A percentile compares a stretch with the other conserved stretches of the same genome.
These are phyloP conservation scores for Pseudovirgaria hyperparasitica DNA, from an alignment of 2,329 filamentous ascomycete species.

Conservation along the genomic window DNA sequence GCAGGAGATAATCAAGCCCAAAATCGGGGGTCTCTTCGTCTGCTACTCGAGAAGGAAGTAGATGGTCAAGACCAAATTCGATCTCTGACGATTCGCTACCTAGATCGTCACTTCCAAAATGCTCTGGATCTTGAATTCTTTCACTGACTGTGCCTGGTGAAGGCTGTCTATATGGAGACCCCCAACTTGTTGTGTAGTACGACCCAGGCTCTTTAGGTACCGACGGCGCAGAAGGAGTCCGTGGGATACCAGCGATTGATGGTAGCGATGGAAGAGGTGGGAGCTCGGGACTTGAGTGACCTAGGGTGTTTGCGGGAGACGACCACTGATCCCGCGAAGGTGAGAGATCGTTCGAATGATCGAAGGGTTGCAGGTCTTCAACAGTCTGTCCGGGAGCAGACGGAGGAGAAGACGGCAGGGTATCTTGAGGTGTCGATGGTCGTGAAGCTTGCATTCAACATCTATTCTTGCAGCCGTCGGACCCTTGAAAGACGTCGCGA, in stretches of 20 bases:
- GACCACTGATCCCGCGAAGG: conserved; percentile 25
- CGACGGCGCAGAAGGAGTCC: conserved; percentile 21
- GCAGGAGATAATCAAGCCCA: conserved; percentile 25
- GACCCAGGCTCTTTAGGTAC: conserved; percentile 33
- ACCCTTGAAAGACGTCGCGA: conserved; percentile 8
- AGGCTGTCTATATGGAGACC: conserved; percentile 70
- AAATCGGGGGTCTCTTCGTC: conserved; percentile 11
- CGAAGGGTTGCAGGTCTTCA: conserved; percentile 13
- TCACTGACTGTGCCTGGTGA: conserved; percentile 31
- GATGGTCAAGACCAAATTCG: conserved; percentile 25
- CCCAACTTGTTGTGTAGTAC: conserved; percentile 73
- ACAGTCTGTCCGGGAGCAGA: conserved; percentile 14
- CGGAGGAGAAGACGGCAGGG: conserved; percentile 22
- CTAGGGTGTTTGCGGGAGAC: conserved; percentile 27
- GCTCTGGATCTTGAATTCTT: conserved; percentile 14
- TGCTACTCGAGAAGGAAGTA: conserved; percentile 15
- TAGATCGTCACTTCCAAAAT: conserved; percentile 25
- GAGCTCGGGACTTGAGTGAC: conserved; percentile 28
- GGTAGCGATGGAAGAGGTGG: conserved; percentile 23
- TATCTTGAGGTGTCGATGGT: conserved; percentile 17
- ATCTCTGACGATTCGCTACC: conserved; percentile 23
- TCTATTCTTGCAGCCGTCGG: conserved; percentile 9
- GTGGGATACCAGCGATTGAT: conserved; percentile 16
- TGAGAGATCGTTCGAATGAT: conserved; percentile 16
- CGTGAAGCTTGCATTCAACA: conserved; percentile 29